These are phyloP conservation scores for Rhodotorula sp. DNA, from an alignment of 1,284 basidiomycete species.

Conservation along the genomic window DNA sequence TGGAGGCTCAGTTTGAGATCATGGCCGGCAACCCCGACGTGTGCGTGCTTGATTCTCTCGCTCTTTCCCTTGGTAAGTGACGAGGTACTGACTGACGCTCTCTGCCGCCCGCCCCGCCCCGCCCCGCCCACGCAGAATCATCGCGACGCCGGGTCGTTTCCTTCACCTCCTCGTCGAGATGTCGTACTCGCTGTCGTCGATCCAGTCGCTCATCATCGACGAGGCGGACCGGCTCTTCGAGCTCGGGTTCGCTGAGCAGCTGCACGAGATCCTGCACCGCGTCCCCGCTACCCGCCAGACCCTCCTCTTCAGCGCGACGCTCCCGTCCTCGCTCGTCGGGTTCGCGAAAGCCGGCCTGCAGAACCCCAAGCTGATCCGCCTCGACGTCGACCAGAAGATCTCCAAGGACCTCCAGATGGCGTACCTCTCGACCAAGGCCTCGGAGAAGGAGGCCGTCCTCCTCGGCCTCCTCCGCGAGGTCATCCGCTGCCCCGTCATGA, in stretches of 20 bases:
- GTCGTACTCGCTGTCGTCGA: slow-evolving; percentile 85
- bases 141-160: slow-evolving; percentile 95
- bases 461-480: slow-evolving; percentile 81
- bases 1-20: slow-evolving; percentile 96
- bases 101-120: slow-evolving; percentile 11
- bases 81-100: neutral
- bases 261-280: slow-evolving; percentile 86
- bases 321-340: slow-evolving; percentile 93
- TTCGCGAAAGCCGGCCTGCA: slow-evolving; percentile 95
- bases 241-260: slow-evolving; percentile 91
- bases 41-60: slow-evolving; percentile 59
- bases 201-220: slow-evolving; percentile 94
- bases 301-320: slow-evolving; percentile 90
- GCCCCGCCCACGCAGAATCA: slow-evolving; percentile 64
- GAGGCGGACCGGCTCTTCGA: slow-evolving; percentile 93
- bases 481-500: slow-evolving; percentile 58
- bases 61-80: slow-evolving; percentile 10
- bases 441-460: slow-evolving; percentile 92
- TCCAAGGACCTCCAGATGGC: slow-evolving; percentile 89
- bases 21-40: slow-evolving; percentile 93
- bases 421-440: slow-evolving; percentile 89
- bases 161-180: slow-evolving; percentile 96
- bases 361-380: slow-evolving; percentile 89
- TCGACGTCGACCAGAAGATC: slow-evolving; percentile 95
- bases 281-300: slow-evolving; percentile 86